Conservation (phyloP, 106 monocot species). For the Triglochin maritima region DNA sequence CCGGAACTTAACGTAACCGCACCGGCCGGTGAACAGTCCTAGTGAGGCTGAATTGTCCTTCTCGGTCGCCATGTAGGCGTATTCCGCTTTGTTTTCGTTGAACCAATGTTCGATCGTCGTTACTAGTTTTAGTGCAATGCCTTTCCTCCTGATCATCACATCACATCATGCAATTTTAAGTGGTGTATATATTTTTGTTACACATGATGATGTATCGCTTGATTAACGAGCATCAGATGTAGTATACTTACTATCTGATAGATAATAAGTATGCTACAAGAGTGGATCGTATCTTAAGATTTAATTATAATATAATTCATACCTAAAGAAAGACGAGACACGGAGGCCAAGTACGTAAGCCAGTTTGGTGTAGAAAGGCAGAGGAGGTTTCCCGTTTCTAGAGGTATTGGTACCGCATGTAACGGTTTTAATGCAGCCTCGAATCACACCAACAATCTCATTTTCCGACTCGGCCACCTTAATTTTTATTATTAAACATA, state of each 20-base stretch:
- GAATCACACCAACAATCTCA: slow-evolving; percentile 12
- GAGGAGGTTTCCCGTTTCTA: slow-evolving; percentile 11
- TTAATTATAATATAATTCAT: not conserved
- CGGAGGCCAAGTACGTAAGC: slow-evolving; percentile 96
- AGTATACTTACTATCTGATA: not conserved
- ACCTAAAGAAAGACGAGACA: slow-evolving; percentile 76
- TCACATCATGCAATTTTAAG: too few relatives aligned
- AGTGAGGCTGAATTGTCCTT: slow-evolving; percentile 53
- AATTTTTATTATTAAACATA: too few relatives aligned
- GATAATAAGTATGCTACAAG: too few relatives aligned
- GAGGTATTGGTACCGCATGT: slow-evolving; percentile 15
- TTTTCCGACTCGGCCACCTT: not conserved
- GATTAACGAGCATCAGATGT: not conserved
- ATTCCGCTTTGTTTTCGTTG: slow-evolving; percentile 47
- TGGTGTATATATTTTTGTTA: too few relatives aligned
- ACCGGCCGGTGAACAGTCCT: slow-evolving; percentile 51
- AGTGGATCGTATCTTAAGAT: too few relatives aligned
- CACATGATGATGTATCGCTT: too few relatives aligned
- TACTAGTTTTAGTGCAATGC: slow-evolving; percentile 48
- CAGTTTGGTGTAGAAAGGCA: slow-evolving; percentile 60
- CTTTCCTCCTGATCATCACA: slow-evolving; percentile 34
- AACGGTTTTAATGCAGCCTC: slow-evolving; percentile 12
- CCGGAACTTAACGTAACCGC: slow-evolving; percentile 70
- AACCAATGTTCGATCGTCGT: slow-evolving; percentile 59
- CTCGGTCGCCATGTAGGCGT: slow-evolving; percentile 77